Percentiles rank a stretch among this genome's conserved stretches.
Conservation (phyloP, 768 basidiomycete genomes). For the Leccinum olivaceopallidum region DNA sequence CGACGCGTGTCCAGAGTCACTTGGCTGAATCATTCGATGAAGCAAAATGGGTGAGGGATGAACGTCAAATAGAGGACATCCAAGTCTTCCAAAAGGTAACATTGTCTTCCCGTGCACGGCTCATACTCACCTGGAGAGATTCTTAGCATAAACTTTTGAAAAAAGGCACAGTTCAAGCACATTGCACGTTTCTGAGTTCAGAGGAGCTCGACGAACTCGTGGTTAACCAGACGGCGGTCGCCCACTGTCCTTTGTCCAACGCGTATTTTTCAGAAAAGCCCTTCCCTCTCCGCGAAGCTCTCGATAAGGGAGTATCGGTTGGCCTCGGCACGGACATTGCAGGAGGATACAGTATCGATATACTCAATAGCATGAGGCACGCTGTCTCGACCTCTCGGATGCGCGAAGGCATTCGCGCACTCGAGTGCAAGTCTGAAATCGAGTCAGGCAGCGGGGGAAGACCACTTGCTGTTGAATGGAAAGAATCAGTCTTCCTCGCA, state of each 20-base stretch:
- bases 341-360: slow-evolving; percentile 79
- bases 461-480: slow-evolving; percentile 70
- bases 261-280: slow-evolving; percentile 78
- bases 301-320: slow-evolving; percentile 60
- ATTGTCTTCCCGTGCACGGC: background rate
- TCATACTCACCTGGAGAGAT: slow-evolving; percentile 11
- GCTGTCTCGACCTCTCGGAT: slow-evolving; percentile 72
- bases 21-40: slow-evolving; percentile 79
- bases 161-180: slow-evolving; percentile 73
- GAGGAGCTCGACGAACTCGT: slow-evolving; percentile 53
- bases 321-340: slow-evolving; percentile 87
- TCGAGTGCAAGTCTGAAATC: slow-evolving; percentile 11
- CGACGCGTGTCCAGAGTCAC: slow-evolving; percentile 75
- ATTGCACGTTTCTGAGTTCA: slow-evolving; percentile 78
- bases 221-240: slow-evolving; percentile 57
- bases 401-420: slow-evolving; percentile 53
- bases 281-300: slow-evolving; percentile 70
- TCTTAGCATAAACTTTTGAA: slow-evolving; percentile 61
- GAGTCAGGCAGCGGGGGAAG: background rate
- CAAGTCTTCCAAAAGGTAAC: slow-evolving; percentile 71
- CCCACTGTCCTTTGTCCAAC: slow-evolving; percentile 90
- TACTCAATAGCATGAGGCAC: slow-evolving; percentile 79
- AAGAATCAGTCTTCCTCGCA: slow-evolving; percentile 76
- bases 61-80: slow-evolving; percentile 66
- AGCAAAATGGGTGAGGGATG: slow-evolving; percentile 66